phyloP scores from a whole-genome alignment of 2,329 filamentous ascomycete genomes.

The Colletotrichum paranaense region DNA sequence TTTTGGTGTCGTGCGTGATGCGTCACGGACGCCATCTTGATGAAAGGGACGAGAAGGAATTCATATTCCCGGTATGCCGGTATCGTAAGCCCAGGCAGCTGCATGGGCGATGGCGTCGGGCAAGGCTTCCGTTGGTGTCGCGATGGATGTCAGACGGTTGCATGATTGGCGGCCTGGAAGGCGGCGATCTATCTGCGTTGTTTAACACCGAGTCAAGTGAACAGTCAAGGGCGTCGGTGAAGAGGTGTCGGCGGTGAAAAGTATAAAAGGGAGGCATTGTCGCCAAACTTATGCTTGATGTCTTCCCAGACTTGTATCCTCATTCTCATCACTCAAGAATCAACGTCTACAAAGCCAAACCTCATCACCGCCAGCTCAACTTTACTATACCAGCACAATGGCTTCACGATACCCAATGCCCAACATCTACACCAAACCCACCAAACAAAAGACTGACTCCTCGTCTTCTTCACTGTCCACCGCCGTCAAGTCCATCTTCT shows the following conservation, averaged over 20 bases:
- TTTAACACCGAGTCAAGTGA: neutral
- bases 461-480: neutral
- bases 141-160: neutral
- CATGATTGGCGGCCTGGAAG: neutral
- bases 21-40: neutral
- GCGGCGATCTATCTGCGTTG: neutral
- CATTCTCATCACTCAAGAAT: neutral
- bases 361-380: neutral
- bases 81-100: neutral
- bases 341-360: neutral
- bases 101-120: neutral
- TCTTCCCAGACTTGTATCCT: neutral
- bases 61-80: neutral
- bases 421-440: neutral
- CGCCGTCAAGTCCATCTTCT: slow-evolving; percentile 13
- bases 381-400: neutral
- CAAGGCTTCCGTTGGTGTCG: neutral
- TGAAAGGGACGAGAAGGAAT: neutral
- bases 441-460: neutral
- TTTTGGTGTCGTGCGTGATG: neutral
- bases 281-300: neutral
- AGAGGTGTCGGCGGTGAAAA: neutral
- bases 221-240: too few relatives aligned
- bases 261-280: neutral
- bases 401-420: slow-evolving; percentile 23